Conservation (phyloP, 768 basidiomycete genomes). For the Artomyces pyxidatus region DNA sequence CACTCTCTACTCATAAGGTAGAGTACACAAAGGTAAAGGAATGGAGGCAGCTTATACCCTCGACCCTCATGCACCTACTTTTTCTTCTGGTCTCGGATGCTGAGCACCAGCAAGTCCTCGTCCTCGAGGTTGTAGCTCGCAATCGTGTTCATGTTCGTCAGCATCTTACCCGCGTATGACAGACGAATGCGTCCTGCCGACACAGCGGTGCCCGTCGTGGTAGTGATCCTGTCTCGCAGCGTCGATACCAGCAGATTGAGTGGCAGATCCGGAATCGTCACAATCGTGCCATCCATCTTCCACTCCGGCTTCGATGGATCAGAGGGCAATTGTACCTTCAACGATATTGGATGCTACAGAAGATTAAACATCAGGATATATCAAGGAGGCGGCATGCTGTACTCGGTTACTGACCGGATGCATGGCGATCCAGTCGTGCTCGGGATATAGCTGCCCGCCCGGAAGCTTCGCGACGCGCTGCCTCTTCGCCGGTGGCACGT, state of each 20-base stretch:
- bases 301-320: conserved; percentile 84
- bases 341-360: conserved; percentile 71
- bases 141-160: conserved; percentile 80
- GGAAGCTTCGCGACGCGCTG: conserved; percentile 82
- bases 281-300: conserved; percentile 78
- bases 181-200: conserved; percentile 76
- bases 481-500: conserved; percentile 77
- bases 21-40: no score
- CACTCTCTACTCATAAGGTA: no score
- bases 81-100: conserved; percentile 70
- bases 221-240: conserved; percentile 81
- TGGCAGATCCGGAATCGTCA: conserved; percentile 76
- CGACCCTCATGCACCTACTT: conserved; percentile 30
- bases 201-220: conserved; percentile 69
- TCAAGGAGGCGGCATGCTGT: not conserved
- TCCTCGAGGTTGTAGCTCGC: conserved; percentile 88
- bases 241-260: conserved; percentile 81
- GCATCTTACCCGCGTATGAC: conserved; percentile 74
- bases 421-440: conserved; percentile 84
- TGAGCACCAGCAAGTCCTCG: conserved; percentile 75
- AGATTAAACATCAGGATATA: conserved; percentile 2
- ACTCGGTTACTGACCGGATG: conserved; percentile 67
- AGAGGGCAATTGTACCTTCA: conserved; percentile 76
- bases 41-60: no score
- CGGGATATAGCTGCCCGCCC: conserved; percentile 77